Evolutionary conservation across 768 basidiomycete genomes (phyloP).

Genomic region (Suillus subalutaceus): DNA sequence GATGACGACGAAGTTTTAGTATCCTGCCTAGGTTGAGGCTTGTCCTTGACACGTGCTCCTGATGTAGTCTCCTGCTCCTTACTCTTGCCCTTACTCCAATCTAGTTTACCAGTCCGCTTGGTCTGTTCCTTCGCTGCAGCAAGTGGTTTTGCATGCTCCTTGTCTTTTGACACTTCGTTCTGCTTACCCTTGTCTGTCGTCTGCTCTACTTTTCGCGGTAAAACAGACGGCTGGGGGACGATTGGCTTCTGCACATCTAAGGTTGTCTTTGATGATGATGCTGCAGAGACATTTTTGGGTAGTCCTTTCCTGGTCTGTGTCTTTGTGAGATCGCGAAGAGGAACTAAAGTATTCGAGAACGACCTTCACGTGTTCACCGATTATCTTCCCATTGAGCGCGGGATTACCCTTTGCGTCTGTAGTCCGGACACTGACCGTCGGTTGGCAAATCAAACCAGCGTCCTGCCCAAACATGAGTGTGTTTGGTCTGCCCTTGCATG

Average conservation of each 20-base stretch:
- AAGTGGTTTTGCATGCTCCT: constrained; percentile 21
- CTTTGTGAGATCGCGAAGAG: not conserved
- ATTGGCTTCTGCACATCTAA: constrained; percentile 32
- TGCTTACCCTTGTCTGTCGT: constrained; percentile 25
- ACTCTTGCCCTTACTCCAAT: constrained; percentile 62
- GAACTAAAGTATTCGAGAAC: constrained; percentile 5
- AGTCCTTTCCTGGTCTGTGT: not conserved
- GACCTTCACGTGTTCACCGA: constrained; percentile 51
- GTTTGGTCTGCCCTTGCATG: not conserved
- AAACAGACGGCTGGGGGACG: constrained; percentile 4
- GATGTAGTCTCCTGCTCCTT: constrained; percentile 35
- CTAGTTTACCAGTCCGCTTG: constrained; percentile 52
- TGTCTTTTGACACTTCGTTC: constrained; percentile 28
- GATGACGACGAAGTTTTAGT: not conserved
- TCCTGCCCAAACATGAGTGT: constrained; percentile 38
- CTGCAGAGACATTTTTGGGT: constrained; percentile 16
- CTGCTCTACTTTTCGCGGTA: constrained; percentile 16
- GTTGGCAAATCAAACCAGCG: constrained; percentile 42
- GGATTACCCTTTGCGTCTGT: constrained; percentile 34
- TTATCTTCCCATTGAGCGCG: constrained; percentile 46
- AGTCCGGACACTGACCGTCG: constrained; percentile 33
- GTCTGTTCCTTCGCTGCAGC: constrained; percentile 31
- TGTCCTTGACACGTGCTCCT: not conserved
- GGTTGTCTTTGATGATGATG: constrained; percentile 49
- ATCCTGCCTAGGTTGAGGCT: not conserved